Percentiles rank a stretch among this genome's conserved stretches.
phyloP scores from a whole-genome alignment of 1,284 basidiomycete species.

The Austroboletus rostrupii region DNA sequence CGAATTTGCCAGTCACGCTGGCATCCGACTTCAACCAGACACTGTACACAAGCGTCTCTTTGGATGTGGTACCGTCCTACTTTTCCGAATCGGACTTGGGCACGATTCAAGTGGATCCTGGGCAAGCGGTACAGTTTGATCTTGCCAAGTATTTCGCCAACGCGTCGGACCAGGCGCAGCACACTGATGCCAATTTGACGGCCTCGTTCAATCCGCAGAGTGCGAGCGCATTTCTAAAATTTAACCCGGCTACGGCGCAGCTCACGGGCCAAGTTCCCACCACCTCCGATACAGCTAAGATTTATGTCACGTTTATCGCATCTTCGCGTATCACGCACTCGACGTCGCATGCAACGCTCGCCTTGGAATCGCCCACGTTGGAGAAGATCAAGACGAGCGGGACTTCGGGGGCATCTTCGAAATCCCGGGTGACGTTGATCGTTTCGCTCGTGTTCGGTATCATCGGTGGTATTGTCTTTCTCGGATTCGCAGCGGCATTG shows the following conservation, averaged over 20 bases:
- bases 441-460: slow-evolving; percentile 60
- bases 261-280: slow-evolving; percentile 54
- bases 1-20: slow-evolving; percentile 59
- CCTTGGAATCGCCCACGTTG: slow-evolving; percentile 45
- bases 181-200: slow-evolving; percentile 46
- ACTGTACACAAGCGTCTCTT: slow-evolving; percentile 53
- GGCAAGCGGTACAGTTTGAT: slow-evolving; percentile 45
- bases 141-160: slow-evolving; percentile 54
- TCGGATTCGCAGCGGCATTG: slow-evolving; percentile 52
- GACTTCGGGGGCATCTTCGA: slow-evolving; percentile 33
- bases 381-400: slow-evolving; percentile 26
- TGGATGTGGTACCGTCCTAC: slow-evolving; percentile 66
- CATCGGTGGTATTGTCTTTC: slow-evolving; percentile 53
- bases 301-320: slow-evolving; percentile 58
- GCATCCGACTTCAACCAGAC: slow-evolving; percentile 65
- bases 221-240: slow-evolving; percentile 44
- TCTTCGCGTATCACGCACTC: slow-evolving; percentile 65
- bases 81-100: slow-evolving; percentile 60
- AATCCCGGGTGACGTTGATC: slow-evolving; percentile 49
- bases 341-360: slow-evolving; percentile 61
- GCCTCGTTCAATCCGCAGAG: slow-evolving; percentile 49
- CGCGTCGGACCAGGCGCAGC: slow-evolving; percentile 19
- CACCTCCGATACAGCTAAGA: slow-evolving; percentile 33
- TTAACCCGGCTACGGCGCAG: slow-evolving; percentile 42
- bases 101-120: slow-evolving; percentile 45